Base-by-base conservation (phyloP, 2,329 filamentous ascomycete genomes). In the Pyricularia grisea region DNA sequence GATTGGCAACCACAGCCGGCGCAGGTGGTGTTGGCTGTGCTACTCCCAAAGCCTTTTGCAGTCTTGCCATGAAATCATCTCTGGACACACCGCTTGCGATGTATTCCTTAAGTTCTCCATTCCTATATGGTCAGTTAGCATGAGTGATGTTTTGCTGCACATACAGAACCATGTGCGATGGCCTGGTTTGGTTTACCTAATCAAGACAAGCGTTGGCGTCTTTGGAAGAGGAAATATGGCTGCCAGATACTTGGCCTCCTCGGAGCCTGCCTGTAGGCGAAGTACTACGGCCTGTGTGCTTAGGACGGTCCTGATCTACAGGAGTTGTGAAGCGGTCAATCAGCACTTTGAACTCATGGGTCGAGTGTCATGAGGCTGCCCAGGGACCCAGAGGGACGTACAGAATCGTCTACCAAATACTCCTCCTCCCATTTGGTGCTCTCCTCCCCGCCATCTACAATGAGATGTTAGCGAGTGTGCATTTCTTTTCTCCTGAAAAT, bases 141-240 rank as follows among this genome's bases (percentile, higher is more conserved):
- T 27, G 36, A 23, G 2, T 17, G 11, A 3, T 28, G n/a, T 42
- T 55, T 27, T 14, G 2, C 7, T 31, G 3, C 30, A n/a, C 20
- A 2, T 55, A 55, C 42, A 31, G 65, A 11, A 31, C 33, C 23
- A 20, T 10, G 6, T 28, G 17, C 20, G 2, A 20, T 10, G 4
- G 17, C 10, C n/a, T n/a, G 11, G 7, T 1, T 14, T 10, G 75
- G 75, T 84, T 68, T 81, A 90, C 86, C 89, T 88, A 73, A 97
- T 94, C 25, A 96, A 82, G 20, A 97, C 85, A 10, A 97, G 79
- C 1, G 91, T 91, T 0, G 94, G 94, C n/a, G 88, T 88, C 72
- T 88, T 88, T 0, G 87, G 85, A n/a, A 97, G 81, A 0, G 92
- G 92, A 74, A 92, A 96, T 74, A 97, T 92, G 65, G 92, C 92